Evolutionary conservation across 208 protist species (phyloP).

Genomic region (Crithidia mellificae): DNA sequence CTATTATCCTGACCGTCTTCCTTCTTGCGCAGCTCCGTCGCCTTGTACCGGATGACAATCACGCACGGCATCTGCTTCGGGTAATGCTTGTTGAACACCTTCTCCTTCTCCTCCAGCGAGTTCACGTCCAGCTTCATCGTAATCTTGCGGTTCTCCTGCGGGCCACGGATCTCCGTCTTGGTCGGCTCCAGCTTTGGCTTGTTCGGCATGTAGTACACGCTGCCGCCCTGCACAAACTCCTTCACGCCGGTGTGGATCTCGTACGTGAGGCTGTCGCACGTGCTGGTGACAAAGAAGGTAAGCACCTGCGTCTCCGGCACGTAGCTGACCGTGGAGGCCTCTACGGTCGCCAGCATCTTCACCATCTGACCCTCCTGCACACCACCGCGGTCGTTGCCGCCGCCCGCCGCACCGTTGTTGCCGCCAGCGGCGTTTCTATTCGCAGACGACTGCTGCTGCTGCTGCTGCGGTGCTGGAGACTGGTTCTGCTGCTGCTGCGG

Average conservation of each 20-base stretch:
- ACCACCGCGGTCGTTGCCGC: constrained; percentile 44
- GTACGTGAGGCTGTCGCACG: constrained; percentile 72
- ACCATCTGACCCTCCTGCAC: constrained; percentile 92
- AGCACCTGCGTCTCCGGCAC: constrained; percentile 64
- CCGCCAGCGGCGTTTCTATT: constrained; percentile 23
- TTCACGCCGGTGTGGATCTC: constrained; percentile 92
- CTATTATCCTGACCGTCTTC: constrained; percentile 32
- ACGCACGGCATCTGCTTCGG: constrained; percentile 91
- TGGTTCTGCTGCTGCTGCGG: constrained; percentile 35
- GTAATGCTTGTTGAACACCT: constrained; percentile 87
- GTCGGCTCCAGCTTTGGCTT: constrained; percentile 88
- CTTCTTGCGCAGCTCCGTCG: constrained; percentile 63
- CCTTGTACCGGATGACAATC: constrained; percentile 85
- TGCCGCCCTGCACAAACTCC: constrained; percentile 72
- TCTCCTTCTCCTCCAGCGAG: constrained; percentile 82
- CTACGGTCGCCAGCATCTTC: constrained; percentile 90
- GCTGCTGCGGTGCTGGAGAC: constrained; percentile 24
- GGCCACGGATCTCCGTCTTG: constrained; percentile 64
- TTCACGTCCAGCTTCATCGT: constrained; percentile 76
- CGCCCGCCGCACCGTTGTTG: constrained; percentile 28
- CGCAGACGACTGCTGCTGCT: constrained; percentile 26
- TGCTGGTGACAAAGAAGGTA: constrained; percentile 79
- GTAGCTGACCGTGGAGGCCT: constrained; percentile 82
- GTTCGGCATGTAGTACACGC: constrained; percentile 86
- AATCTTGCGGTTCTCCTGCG: constrained; percentile 77